Conservation (phyloP, 345 rosid species). For the Acer negundo region DNA sequence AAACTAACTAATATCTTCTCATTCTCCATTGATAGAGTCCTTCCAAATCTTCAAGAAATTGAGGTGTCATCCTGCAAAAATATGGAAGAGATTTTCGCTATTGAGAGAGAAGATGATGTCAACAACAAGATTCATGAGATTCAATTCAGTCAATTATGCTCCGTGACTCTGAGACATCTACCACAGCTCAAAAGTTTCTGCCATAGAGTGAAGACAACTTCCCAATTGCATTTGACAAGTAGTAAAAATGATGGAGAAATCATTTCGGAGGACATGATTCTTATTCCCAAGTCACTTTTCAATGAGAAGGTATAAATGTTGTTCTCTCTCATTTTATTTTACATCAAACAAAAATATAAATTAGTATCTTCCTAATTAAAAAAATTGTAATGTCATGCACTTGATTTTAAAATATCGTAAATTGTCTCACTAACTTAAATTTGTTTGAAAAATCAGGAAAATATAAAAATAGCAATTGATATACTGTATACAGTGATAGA, state of each 20-base stretch:
- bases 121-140: background rate
- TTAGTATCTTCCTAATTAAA: too few species aligned
- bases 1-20: constrained; percentile 22
- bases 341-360: too few species aligned
- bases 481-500: too few species aligned
- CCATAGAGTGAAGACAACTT: background rate
- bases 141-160: background rate
- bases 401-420: too few species aligned
- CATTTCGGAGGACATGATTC: background rate
- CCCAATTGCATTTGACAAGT: background rate
- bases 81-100: constrained; percentile 20
- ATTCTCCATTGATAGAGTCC: constrained; percentile 15
- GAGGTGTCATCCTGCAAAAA: constrained; percentile 11
- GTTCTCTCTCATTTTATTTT: too few species aligned
- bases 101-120: background rate
- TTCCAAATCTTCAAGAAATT: constrained; percentile 23
- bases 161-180: background rate
- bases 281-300: background rate
- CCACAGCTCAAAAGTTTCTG: background rate
- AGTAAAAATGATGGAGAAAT: background rate
- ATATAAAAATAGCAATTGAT: too few species aligned
- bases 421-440: too few species aligned
- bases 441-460: too few species aligned
- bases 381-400: too few species aligned
- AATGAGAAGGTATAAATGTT: background rate